Evolutionary conservation across 129 eudicot genomes (phyloP).

Genomic region (Chrysanthemum seticuspe): DNA sequence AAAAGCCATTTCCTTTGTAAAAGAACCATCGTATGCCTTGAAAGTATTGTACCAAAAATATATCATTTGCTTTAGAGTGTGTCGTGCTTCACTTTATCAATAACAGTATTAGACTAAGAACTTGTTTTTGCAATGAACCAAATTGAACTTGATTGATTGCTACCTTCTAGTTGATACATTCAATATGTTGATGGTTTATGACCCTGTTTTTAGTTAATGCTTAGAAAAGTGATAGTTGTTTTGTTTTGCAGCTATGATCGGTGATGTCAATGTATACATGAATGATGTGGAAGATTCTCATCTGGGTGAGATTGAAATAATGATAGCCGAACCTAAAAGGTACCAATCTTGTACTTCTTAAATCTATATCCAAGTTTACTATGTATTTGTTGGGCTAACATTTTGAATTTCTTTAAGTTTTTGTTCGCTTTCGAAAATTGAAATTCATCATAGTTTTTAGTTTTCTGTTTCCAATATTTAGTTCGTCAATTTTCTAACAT

Average conservation of each 20-base stretch:
- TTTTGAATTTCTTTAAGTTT: background rate
- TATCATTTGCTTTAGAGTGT: background rate
- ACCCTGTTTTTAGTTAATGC: background rate
- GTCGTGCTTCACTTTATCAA: background rate
- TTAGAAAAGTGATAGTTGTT: background rate
- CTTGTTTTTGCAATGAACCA: background rate
- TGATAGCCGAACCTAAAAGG: slow-evolving; percentile 94
- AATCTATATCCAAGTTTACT: background rate
- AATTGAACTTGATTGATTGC: background rate
- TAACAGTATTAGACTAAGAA: background rate
- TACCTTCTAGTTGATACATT: slow-evolving; percentile 5
- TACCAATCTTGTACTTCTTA: slow-evolving; percentile 20
- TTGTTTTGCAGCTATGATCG: slow-evolving; percentile 79
- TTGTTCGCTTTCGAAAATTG: background rate
- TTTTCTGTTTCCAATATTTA: background rate
- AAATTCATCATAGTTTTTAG: background rate
- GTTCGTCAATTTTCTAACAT: slow-evolving; percentile 9
- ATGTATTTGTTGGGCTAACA: background rate
- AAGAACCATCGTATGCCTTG: background rate
- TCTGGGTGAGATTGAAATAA: slow-evolving; percentile 84
- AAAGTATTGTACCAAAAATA: background rate
- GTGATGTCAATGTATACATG: slow-evolving; percentile 94
- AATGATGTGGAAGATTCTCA: slow-evolving; percentile 78
- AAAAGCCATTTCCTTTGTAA: background rate
- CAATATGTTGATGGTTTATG: background rate